Evolutionary conservation across 257 asterid species (phyloP).

Genomic region (Penstemon davidsonii): DNA sequence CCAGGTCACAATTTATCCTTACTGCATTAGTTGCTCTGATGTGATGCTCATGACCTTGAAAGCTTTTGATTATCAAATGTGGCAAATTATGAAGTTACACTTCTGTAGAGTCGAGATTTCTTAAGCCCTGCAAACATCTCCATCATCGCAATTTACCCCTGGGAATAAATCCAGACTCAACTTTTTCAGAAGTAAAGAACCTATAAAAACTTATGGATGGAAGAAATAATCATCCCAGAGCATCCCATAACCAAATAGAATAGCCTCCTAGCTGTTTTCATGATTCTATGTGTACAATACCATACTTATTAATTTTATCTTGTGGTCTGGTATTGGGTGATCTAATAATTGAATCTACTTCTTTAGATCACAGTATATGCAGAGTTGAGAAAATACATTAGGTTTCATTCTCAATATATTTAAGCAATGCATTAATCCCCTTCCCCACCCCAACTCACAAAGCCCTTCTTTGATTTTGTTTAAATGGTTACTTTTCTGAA

Average conservation of each 20-base stretch:
- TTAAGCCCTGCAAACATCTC: slow-evolving; percentile 2
- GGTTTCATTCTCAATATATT: no score
- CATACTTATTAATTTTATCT: background rate
- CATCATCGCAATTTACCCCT: background rate
- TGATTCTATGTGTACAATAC: background rate
- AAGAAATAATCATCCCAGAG: background rate
- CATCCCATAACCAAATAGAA: background rate
- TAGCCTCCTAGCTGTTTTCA: background rate
- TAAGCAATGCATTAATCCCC: no score
- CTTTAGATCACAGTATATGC: background rate
- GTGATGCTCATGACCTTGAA: slow-evolving; percentile 18
- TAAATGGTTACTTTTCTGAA: background rate
- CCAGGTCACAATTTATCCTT: slow-evolving; percentile 59
- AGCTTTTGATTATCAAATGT: slow-evolving; percentile 16
- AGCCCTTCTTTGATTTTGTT: no score
- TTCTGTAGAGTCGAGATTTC: slow-evolving; percentile 21
- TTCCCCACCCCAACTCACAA: no score
- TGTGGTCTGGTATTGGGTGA: background rate
- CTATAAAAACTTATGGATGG: background rate
- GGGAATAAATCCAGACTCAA: background rate
- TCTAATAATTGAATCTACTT: background rate
- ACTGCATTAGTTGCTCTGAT: slow-evolving; percentile 17
- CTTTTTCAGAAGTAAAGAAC: background rate
- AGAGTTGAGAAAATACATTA: no score
- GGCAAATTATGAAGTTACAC: slow-evolving; percentile 21